Percentiles rank a stretch among this genome's conserved stretches.
Conservation (phyloP, 345 rosid species). For the Citrus glauca region DNA sequence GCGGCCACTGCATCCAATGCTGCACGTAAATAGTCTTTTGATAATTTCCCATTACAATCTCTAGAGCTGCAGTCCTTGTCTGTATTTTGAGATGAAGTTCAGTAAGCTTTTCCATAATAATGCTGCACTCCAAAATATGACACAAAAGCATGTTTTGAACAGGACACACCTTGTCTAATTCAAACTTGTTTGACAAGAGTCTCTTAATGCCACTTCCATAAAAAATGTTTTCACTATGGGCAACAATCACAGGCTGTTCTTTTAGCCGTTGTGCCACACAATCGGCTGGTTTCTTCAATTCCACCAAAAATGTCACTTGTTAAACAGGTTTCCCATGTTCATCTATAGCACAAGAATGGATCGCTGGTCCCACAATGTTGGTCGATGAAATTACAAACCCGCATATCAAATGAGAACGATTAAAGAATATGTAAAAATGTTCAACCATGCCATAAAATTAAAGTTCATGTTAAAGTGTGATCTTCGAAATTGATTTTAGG, state of each 20-base stretch:
- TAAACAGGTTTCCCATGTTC: slow-evolving; percentile 39
- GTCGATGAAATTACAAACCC: slow-evolving; percentile 22
- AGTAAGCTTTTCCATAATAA: background rate
- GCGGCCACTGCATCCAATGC: slow-evolving; percentile 67
- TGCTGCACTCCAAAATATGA: background rate
- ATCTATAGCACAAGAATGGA: slow-evolving; percentile 34
- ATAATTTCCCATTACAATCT: slow-evolving; percentile 64
- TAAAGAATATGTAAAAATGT: background rate
- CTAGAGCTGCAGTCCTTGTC: slow-evolving; percentile 52
- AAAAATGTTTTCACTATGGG: slow-evolving; percentile 78
- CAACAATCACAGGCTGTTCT: slow-evolving; percentile 94
- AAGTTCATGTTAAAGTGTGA: too few relatives aligned
- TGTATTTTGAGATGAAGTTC: slow-evolving; percentile 22
- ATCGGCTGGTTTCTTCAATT: slow-evolving; percentile 63
- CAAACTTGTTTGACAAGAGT: slow-evolving; percentile 76
- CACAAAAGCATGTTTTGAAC: background rate
- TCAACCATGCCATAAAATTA: background rate
- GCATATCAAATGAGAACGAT: background rate
- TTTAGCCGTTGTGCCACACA: slow-evolving; percentile 66
- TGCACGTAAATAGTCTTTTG: slow-evolving; percentile 64
- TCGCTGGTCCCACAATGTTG: slow-evolving; percentile 66
- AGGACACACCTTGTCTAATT: slow-evolving; percentile 65
- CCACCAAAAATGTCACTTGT: slow-evolving; percentile 54
- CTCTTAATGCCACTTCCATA: slow-evolving; percentile 81
- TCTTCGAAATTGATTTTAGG: too few relatives aligned